Base-by-base conservation (phyloP, 2,329 filamentous ascomycete genomes). In the Uncinocarpus reesii region DNA sequence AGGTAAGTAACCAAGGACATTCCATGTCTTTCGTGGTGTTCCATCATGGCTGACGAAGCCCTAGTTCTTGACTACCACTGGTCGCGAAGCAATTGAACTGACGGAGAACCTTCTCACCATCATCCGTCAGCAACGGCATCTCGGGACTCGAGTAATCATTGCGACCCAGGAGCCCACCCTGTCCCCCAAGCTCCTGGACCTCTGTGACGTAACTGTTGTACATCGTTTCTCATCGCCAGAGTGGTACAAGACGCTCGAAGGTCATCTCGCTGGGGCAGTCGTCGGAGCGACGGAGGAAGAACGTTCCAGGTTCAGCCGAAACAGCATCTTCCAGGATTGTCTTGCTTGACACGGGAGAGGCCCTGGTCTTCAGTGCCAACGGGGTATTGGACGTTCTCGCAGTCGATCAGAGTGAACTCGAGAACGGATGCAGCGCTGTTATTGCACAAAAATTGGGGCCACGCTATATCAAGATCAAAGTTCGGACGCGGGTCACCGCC, bases 101-200 rank as follows among this genome's bases (percentile, higher is more conserved):
- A 87, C 82, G 0, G 71, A 82, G 4, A 71, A 71, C 0, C 68
- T 89, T 0, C 67, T 86, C 0, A 69, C 71, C 0, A 75, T 77
- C 0, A 82, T 90, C 54, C 76, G 84, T 0, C 70, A 82, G 15
- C 84, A 90, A 62, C 78, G 84, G 0, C 85, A 90, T 58, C 64
- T 80, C 0, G 84, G 74, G 0, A 72, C 76, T 0, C 74, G 84
- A 0, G 71, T 88, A 3, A 60, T 90, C 35, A 80, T 90, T 26
- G 80, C 83, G 0, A 90, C 84, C 0, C 84, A 92, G 58, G 85
- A 90, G 57, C 85, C 84, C 0, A 86, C 82, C 0, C 72, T 89
- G 3, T 81, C 80, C 0, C 77, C 79, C 0, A 72, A 74, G 13
- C 71, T 92, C 0, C 71, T 90, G 0, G 83, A 86, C 46, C 68